phyloP scores from a whole-genome alignment of 2,329 filamentous ascomycete genomes.

The Sporothrix brasiliensis region DNA sequence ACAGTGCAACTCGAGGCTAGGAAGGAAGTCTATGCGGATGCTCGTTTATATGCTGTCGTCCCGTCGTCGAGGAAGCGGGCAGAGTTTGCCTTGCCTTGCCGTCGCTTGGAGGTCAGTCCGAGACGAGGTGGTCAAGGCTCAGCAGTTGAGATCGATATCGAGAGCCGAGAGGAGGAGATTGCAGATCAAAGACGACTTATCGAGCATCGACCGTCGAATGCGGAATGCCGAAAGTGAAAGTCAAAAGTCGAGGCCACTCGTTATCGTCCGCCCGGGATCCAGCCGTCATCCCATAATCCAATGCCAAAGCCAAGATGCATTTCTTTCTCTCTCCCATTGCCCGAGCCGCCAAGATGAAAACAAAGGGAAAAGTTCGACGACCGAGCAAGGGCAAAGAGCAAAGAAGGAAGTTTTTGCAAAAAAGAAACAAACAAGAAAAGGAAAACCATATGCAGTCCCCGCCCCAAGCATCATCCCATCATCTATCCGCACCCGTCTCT shows the following conservation, averaged over 20 bases:
- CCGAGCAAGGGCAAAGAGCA: conserved; percentile 8
- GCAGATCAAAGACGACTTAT: too few species aligned
- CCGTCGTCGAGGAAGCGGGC: conserved; percentile 13
- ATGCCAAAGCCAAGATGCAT: conserved; percentile 29
- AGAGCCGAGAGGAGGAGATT: too few species aligned
- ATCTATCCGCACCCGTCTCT: conserved; percentile 8
- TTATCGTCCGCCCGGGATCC: conserved; percentile 6
- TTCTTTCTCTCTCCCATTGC: conserved; percentile 9
- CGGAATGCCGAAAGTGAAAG: background rate
- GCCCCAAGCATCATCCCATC: background rate
- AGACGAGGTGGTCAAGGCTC: background rate
- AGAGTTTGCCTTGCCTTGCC: background rate
- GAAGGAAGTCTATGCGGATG: conserved; percentile 53
- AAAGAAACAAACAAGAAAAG: background rate
- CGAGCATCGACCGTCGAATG: background rate
- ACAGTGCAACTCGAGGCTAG: conserved; percentile 49
- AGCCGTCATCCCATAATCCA: conserved; percentile 25
- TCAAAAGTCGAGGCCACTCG: background rate
- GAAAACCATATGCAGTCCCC: conserved; percentile 19
- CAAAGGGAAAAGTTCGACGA: conserved; percentile 13
- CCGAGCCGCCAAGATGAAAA: conserved; percentile 15
- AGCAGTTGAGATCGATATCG: conserved; percentile 15
- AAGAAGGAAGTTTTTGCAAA: conserved; percentile 14
- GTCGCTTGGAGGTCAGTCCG: background rate
- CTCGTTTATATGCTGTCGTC: conserved; percentile 23